Conservation (phyloP, 257 asterid genomes). For the Solanum virginianum region DNA sequence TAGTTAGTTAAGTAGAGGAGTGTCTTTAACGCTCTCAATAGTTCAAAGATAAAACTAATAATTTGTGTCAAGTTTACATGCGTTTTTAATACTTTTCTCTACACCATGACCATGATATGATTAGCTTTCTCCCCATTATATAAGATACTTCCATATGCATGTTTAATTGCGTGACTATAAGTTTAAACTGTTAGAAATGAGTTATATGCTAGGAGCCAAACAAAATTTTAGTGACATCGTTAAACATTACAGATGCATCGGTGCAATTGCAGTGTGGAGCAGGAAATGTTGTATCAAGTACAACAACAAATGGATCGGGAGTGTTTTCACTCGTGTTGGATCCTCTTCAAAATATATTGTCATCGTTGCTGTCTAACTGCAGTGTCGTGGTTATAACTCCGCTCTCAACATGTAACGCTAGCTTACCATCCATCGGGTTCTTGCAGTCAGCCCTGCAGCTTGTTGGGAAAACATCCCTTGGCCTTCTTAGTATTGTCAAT, state of each 20-base stretch:
- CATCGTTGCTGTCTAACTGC: conserved; percentile 14
- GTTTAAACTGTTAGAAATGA: background rate
- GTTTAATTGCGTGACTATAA: background rate
- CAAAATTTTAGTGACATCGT: background rate
- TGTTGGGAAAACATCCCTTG: background rate
- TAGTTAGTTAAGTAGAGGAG: no score
- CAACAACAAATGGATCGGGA: conserved; percentile 16
- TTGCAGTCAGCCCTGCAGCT: conserved; percentile 1
- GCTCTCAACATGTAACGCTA: conserved; percentile 19
- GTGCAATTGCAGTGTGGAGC: conserved; percentile 22
- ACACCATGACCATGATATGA: background rate
- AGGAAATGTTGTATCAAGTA: conserved; percentile 12
- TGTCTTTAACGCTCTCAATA: no score
- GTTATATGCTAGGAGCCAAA: background rate
- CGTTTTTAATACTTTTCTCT: no score
- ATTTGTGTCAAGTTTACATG: no score
- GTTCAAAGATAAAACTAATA: no score
- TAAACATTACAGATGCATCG: conserved; percentile 11
- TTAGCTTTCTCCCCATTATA: background rate
- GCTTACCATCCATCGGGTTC: conserved; percentile 9
- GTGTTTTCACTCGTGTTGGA: background rate
- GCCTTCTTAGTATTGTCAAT: conserved; percentile 5
- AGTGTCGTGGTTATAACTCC: conserved; percentile 18
- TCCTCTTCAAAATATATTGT: conserved; percentile 3
- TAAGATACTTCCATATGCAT: background rate